A percentile compares a stretch with the other conserved stretches of the same genome.
Conservation (phyloP, 805 yeast species). For the Saturnispora saitoi region DNA sequence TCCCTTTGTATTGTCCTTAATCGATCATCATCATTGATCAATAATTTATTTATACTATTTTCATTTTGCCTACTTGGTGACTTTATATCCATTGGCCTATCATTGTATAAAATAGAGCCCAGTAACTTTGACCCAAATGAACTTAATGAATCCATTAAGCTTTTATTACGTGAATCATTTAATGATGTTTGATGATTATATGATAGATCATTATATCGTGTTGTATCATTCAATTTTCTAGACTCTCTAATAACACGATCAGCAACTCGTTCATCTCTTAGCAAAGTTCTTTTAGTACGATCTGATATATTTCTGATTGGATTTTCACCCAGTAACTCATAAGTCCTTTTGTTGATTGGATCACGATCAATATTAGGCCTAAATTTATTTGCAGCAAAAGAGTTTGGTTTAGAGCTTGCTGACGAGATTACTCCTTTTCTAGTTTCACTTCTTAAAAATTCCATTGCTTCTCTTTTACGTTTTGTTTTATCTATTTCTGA, state of each 20-base stretch:
- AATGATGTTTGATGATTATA: conserved; percentile 2
- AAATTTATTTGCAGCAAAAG: neutral
- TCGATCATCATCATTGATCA: neutral
- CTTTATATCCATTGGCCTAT: conserved; percentile 10
- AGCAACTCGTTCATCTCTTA: conserved; percentile 17
- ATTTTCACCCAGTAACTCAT: conserved; percentile 24
- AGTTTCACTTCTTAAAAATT: conserved; percentile 11
- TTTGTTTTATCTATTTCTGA: conserved; percentile 9
- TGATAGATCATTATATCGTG: neutral
- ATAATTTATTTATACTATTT: neutral
- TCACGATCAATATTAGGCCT: neutral
- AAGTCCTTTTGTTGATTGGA: conserved; percentile 15
- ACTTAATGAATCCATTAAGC: conserved; percentile 22
- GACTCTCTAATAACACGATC: conserved; percentile 15
- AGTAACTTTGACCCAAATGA: conserved; percentile 23
- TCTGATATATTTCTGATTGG: conserved; percentile 20
- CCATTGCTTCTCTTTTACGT: conserved; percentile 13
- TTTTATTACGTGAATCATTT: conserved; percentile 1
- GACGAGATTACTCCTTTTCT: neutral
- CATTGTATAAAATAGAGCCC: conserved; percentile 24
- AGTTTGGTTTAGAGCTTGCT: neutral
- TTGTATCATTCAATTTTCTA: neutral
- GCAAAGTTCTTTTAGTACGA: conserved; percentile 6
- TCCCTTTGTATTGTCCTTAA: neutral
- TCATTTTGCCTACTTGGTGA: neutral